Evolutionary conservation across 2,329 filamentous ascomycete genomes (phyloP).

Genomic region (Stemphylium lycopersici): DNA sequence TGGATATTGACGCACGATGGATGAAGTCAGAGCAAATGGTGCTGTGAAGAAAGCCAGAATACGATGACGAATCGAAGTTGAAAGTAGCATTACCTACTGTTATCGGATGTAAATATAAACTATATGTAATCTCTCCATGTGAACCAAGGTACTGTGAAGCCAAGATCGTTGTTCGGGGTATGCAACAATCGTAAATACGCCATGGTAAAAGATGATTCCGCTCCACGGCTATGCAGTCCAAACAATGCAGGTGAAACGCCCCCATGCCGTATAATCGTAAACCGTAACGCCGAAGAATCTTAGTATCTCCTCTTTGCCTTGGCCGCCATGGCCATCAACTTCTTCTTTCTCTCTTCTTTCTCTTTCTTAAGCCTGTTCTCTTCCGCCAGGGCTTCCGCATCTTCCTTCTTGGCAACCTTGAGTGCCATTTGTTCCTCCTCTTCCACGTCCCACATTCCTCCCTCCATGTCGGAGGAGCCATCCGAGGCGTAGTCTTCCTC

Average conservation of each 20-base stretch:
- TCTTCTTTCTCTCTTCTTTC: slow-evolving; percentile 47
- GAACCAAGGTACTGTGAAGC: slow-evolving; percentile 22
- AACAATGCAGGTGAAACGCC: slow-evolving; percentile 34
- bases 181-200: slow-evolving; percentile 29
- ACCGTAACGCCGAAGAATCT: slow-evolving; percentile 33
- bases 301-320: slow-evolving; percentile 41
- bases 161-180: slow-evolving; percentile 22
- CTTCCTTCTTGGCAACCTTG: slow-evolving; percentile 68
- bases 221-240: slow-evolving; percentile 43
- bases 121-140: slow-evolving; percentile 22
- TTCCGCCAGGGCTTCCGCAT: slow-evolving; percentile 67
- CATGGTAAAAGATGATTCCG: slow-evolving; percentile 27
- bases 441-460: slow-evolving; percentile 74
- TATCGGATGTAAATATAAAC: slow-evolving; percentile 19
- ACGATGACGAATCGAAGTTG: background rate
- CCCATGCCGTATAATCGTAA: slow-evolving; percentile 34
- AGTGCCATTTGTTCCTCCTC: slow-evolving; percentile 71
- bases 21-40: background rate
- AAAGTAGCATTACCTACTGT: slow-evolving; percentile 11
- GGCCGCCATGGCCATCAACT: slow-evolving; percentile 38
- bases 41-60: background rate
- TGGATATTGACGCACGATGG: background rate
- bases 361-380: slow-evolving; percentile 50
- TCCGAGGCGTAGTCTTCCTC: slow-evolving; percentile 70
- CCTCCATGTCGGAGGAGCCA: slow-evolving; percentile 78